Percentiles rank a stretch among this genome's conserved stretches.
Evolutionary conservation across 768 basidiomycete species (phyloP).

Genomic region (Phaeotremella skinneri): DNA sequence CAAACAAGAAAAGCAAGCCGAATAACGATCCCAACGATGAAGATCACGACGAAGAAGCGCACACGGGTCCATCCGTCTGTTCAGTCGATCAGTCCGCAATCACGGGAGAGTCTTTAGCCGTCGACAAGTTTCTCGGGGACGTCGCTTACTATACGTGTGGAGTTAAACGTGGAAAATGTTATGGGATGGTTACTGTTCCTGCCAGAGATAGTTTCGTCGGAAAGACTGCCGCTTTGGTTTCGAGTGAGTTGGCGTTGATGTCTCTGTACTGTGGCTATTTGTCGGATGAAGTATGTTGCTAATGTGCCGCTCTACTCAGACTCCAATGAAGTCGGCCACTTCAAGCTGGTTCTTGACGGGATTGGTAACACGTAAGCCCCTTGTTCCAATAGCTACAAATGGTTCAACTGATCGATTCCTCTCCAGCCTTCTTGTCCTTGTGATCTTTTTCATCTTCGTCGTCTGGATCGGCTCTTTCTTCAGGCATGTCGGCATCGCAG

Average conservation of each 20-base stretch:
- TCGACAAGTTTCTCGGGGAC: constrained; percentile 57
- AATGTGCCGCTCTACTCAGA: constrained; percentile 16
- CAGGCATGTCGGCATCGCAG: constrained; percentile 51
- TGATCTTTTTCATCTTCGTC: constrained; percentile 54
- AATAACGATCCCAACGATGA: constrained; percentile 36
- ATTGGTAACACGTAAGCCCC: constrained; percentile 53
- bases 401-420: neutral
- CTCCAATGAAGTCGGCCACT: constrained; percentile 55
- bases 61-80: constrained; percentile 55
- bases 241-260: constrained; percentile 25
- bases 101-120: constrained; percentile 57
- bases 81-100: constrained; percentile 57
- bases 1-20: constrained; percentile 22
- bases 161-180: constrained; percentile 46
- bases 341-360: constrained; percentile 55
- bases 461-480: constrained; percentile 58
- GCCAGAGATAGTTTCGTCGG: constrained; percentile 57
- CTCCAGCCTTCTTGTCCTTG: constrained; percentile 53
- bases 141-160: constrained; percentile 54
- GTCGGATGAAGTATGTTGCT: neutral
- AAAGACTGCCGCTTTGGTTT: constrained; percentile 56
- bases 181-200: constrained; percentile 51
- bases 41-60: constrained; percentile 47
- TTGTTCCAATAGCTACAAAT: neutral
- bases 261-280: neutral